Conservation (phyloP, 169 alveolate genomes). For the Plasmodium adleri region DNA sequence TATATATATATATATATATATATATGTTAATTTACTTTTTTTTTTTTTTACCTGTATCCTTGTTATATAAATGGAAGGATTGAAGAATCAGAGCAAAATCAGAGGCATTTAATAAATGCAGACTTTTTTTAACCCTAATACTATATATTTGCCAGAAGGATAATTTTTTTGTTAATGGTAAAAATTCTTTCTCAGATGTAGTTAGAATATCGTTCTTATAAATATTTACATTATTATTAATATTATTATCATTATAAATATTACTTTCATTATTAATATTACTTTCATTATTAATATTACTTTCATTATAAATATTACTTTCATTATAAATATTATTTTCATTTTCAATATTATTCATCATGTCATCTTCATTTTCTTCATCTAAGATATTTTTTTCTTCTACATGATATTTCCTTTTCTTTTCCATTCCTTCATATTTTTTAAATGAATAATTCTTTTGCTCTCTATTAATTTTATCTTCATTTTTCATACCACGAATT, state of each 20-base stretch:
- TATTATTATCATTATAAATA: too few species aligned
- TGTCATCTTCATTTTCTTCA: not conserved
- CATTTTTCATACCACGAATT: conserved; percentile 8
- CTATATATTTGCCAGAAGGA: conserved; percentile 75
- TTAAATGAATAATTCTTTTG: conserved; percentile 25
- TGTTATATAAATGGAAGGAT: conserved; percentile 62
- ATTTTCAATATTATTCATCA: not conserved
- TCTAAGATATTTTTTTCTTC: conserved; percentile 1
- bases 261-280: too few species aligned
- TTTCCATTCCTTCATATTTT: conserved; percentile 36
- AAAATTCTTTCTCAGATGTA: not conserved
- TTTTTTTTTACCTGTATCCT: conserved; percentile 48
- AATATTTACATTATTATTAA: not conserved
- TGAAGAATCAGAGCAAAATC: conserved; percentile 66
- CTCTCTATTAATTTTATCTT: conserved; percentile 15
- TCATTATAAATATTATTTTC: conserved; percentile 6
- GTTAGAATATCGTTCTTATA: too few species aligned
- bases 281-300: too few species aligned
- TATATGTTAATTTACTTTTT: not conserved
- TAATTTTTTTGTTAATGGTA: conserved; percentile 16
- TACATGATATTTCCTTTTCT: conserved; percentile 5
- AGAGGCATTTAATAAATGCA: conserved; percentile 20
- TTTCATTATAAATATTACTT: not conserved
- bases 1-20: not conserved
- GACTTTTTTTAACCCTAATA: conserved; percentile 51